phyloP scores from a whole-genome alignment of 768 basidiomycete species.

The Kwoniella dendrophila region DNA sequence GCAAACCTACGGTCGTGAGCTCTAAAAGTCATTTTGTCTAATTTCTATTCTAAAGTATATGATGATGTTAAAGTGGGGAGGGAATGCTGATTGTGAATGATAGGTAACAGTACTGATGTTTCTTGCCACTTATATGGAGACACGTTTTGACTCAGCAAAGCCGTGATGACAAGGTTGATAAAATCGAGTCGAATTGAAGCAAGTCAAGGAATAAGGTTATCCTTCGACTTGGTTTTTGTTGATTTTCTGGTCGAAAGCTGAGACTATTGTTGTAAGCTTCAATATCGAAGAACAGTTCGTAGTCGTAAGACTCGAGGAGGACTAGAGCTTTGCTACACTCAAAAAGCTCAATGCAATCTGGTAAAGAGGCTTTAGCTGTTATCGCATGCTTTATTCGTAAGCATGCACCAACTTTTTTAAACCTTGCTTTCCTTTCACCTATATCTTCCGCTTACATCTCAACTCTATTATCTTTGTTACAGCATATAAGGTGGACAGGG shows the following conservation, averaged over 20 bases:
- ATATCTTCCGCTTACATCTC: background rate
- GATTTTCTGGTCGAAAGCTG: background rate
- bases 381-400: background rate
- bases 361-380: background rate
- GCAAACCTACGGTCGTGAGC: conserved; percentile 37
- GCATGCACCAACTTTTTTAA: background rate
- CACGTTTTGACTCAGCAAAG: conserved; percentile 11
- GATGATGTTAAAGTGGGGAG: conserved; percentile 2
- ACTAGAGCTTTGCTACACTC: too few relatives aligned
- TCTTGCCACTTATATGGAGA: background rate
- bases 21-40: conserved; percentile 35
- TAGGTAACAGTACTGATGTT: background rate
- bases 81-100: background rate
- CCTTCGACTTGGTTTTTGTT: background rate
- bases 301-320: too few relatives aligned
- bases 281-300: too few relatives aligned
- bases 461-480: background rate
- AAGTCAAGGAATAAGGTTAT: background rate
- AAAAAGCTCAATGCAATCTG: background rate
- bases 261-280: too few relatives aligned
- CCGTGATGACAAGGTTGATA: background rate
- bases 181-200: conserved; percentile 7
- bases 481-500: background rate
- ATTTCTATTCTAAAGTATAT: background rate
- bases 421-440: too few relatives aligned